Conservation (phyloP, 2,329 filamentous ascomycete species). For the Microdochium paspali region DNA sequence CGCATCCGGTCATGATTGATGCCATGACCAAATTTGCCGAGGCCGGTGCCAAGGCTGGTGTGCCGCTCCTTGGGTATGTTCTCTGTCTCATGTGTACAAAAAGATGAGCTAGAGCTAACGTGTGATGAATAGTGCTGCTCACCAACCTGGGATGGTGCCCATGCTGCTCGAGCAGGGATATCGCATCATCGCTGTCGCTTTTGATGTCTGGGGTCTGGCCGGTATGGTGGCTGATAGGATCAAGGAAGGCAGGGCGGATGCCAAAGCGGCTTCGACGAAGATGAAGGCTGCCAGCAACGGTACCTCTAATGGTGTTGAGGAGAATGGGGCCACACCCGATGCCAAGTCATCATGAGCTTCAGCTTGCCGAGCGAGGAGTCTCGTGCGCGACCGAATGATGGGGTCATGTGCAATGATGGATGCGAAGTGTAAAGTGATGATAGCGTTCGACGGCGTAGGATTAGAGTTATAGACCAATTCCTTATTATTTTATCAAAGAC, state of each 20-base stretch:
- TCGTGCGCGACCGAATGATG: too few relatives aligned
- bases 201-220: slow-evolving; percentile 7
- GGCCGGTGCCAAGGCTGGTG: slow-evolving; percentile 4
- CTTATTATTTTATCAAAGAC: neutral
- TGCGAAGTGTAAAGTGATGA: too few relatives aligned
- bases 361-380: neutral
- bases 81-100: too few relatives aligned
- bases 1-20: slow-evolving; percentile 3
- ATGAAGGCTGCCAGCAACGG: neutral
- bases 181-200: slow-evolving; percentile 4
- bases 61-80: slow-evolving; percentile 11
- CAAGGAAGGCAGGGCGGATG: slow-evolving; percentile 2
- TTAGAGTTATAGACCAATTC: too few relatives aligned
- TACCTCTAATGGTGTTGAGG: neutral
- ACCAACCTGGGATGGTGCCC: slow-evolving; percentile 30
- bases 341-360: neutral
- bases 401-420: too few relatives aligned
- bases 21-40: slow-evolving; percentile 6
- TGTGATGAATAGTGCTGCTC: slow-evolving; percentile 32
- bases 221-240: slow-evolving; percentile 3
- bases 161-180: slow-evolving; percentile 7
- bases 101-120: too few relatives aligned
- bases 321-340: neutral
- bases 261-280: neutral
- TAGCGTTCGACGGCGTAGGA: too few relatives aligned